Conservation (phyloP, 2,329 filamentous ascomycete genomes). For the Paecilomyces niveus region DNA sequence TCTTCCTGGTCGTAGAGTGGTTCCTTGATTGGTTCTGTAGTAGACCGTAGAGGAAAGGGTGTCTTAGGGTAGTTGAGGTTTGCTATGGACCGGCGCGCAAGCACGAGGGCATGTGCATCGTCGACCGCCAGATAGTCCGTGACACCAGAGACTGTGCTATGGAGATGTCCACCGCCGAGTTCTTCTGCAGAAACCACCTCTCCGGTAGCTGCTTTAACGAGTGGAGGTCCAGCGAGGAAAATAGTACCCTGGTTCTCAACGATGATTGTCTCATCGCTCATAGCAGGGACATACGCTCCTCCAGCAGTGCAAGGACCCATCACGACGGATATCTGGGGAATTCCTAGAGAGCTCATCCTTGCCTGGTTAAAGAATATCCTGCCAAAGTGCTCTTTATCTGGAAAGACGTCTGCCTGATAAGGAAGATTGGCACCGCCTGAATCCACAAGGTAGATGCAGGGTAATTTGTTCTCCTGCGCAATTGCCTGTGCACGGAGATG, state of each 20-base stretch:
- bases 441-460: conserved; percentile 92
- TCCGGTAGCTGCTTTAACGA: conserved; percentile 93
- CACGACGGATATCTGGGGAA: conserved; percentile 89
- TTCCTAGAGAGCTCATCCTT: conserved; percentile 78
- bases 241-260: conserved; percentile 95
- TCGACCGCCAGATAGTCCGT: conserved; percentile 93
- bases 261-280: conserved; percentile 97
- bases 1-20: conserved; percentile 75
- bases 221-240: conserved; percentile 86
- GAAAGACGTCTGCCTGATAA: conserved; percentile 92
- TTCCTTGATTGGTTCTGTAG: conserved; percentile 50
- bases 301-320: conserved; percentile 97
- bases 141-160: conserved; percentile 85
- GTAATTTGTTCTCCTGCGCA: conserved; percentile 74
- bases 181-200: conserved; percentile 88
- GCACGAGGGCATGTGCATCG: conserved; percentile 82
- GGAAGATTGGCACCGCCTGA: conserved; percentile 92
- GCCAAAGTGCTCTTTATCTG: conserved; percentile 89
- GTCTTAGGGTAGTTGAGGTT: conserved; percentile 81
- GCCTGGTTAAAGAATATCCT: conserved; percentile 99
- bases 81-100: conserved; percentile 73
- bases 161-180: conserved; percentile 80
- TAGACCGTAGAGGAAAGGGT: conserved; percentile 21
- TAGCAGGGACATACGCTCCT: conserved; percentile 90
- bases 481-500: conserved; percentile 88